A percentile compares a stretch with the other conserved stretches of the same genome.
These are phyloP conservation scores for Colletotrichum sublineola DNA, from an alignment of 2,329 filamentous ascomycete genomes.

Conservation along the genomic window DNA sequence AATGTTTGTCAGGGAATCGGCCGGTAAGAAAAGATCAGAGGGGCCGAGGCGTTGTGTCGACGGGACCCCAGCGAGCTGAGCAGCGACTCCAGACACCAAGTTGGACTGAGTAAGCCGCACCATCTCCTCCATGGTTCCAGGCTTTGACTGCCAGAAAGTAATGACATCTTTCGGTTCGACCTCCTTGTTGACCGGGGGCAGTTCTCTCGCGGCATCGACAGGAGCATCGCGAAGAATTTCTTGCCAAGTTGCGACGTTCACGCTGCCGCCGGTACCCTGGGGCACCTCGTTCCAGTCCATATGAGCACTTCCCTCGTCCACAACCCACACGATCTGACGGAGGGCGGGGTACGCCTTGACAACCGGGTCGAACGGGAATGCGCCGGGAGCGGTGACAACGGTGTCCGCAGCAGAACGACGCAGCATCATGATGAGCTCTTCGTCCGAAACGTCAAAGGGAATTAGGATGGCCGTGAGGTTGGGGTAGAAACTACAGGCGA, in stretches of 20 bases:
- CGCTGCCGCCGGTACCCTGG: slow-evolving; percentile 77
- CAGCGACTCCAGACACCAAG: slow-evolving; percentile 87
- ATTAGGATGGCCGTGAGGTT: slow-evolving; percentile 86
- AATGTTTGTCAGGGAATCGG: slow-evolving; percentile 82
- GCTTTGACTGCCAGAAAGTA: slow-evolving; percentile 74
- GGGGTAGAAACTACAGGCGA: slow-evolving; percentile 88
- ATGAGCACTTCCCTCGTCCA: slow-evolving; percentile 89
- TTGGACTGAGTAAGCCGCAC: slow-evolving; percentile 87
- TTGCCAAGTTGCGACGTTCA: slow-evolving; percentile 93
- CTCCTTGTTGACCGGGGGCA: slow-evolving; percentile 74
- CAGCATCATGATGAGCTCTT: slow-evolving; percentile 79
- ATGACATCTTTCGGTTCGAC: slow-evolving; percentile 68
- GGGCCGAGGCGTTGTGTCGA: slow-evolving; percentile 78
- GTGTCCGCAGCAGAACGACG: slow-evolving; percentile 81
- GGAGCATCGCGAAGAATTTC: slow-evolving; percentile 83
- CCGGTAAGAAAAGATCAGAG: slow-evolving; percentile 86
- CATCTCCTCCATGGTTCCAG: slow-evolving; percentile 72
- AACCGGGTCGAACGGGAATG: slow-evolving; percentile 83
- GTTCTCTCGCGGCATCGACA: slow-evolving; percentile 67
- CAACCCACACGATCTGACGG: slow-evolving; percentile 89
- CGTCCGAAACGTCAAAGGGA: slow-evolving; percentile 82
- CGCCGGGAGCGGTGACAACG: slow-evolving; percentile 86
- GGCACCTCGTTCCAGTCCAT: slow-evolving; percentile 96
- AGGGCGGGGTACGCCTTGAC: slow-evolving; percentile 77
- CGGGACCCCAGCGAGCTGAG: slow-evolving; percentile 82